Conservation (phyloP, 805 yeast species). For the Metschnikowia henanensis region DNA sequence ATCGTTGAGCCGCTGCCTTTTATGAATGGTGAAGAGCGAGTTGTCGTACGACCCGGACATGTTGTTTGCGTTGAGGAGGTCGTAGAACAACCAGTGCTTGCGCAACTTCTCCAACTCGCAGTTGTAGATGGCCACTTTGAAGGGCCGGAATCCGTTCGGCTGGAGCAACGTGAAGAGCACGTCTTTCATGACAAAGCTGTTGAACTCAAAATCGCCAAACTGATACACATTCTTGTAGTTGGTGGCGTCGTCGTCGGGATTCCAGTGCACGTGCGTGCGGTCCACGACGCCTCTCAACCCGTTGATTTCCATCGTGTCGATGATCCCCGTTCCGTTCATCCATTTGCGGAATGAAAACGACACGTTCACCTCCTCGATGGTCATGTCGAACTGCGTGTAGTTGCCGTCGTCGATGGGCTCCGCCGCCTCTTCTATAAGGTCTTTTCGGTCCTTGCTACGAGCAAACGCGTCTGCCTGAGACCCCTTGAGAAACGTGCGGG, state of each 20-base stretch:
- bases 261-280: slow-evolving; percentile 84
- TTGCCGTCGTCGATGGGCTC: slow-evolving; percentile 76
- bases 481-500: slow-evolving; percentile 60
- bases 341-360: slow-evolving; percentile 82
- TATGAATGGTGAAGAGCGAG: slow-evolving; percentile 88
- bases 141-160: slow-evolving; percentile 79
- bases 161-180: slow-evolving; percentile 78
- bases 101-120: slow-evolving; percentile 79
- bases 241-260: slow-evolving; percentile 77
- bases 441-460: slow-evolving; percentile 34
- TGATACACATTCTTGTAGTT: slow-evolving; percentile 69
- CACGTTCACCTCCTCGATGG: slow-evolving; percentile 81
- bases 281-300: slow-evolving; percentile 94
- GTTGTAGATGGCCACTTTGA: slow-evolving; percentile 83
- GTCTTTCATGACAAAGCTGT: slow-evolving; percentile 79
- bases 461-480: slow-evolving; percentile 72
- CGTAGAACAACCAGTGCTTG: slow-evolving; percentile 93
- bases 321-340: slow-evolving; percentile 86
- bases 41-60: slow-evolving; percentile 92
- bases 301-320: slow-evolving; percentile 70
- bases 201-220: slow-evolving; percentile 94
- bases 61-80: slow-evolving; percentile 77
- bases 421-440: slow-evolving; percentile 9
- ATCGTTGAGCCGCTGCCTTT: slow-evolving; percentile 60
- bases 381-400: slow-evolving; percentile 92